Base-by-base conservation (phyloP, 306 rosid species). In the Citrullus amarus region DNA sequence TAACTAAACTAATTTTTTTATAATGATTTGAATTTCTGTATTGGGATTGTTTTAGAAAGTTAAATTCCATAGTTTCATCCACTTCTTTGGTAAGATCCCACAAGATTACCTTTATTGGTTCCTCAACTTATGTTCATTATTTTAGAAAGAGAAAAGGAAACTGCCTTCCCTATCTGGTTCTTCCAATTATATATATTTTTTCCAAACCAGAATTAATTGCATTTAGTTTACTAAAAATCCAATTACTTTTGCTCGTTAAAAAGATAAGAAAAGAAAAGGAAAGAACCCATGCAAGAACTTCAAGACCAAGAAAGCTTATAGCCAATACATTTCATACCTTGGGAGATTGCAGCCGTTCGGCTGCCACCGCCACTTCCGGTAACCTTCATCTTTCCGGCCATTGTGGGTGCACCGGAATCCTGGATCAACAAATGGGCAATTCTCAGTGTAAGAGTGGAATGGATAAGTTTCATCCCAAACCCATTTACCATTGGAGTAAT, bases 341-440 rank as follows among this genome's bases (percentile, higher is more conserved):
- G 92, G 95, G 78, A 96, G 86, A 77, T 87, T 80, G 72, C 94
- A 92, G 72, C 79, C 88, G 1, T 83, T 76, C 1, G 97, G 97
- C 39, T 90, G 93, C 98, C 97, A 92, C 72, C 91, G 83, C 99
- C 99, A 90, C 75, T 85, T 79, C 4, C 86, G 89, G 59, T 79
- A 92, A 18, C 73, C 83, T 2, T 86, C 67, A 79, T 91, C 86
- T 66, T 50, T 85, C 34, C 99, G 83, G 8, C 98, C 96, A 43
- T 85, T 92, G 39, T 48, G 84, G 48, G 22, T 76, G 83, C 99
- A 96, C 80, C 91, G 92, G 74, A 96, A 96, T 13, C 99, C 99
- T 0, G 93, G 94, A 83, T 96, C 99, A 18, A 92, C 87, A 80
- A 91, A 96, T 4, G 85, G 92, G 61, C 99, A 96, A 9, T 51